These are phyloP conservation scores for Hemisphaericaspora subhashii DNA, from an alignment of 1,139 yeast species.

Conservation along the genomic window DNA sequence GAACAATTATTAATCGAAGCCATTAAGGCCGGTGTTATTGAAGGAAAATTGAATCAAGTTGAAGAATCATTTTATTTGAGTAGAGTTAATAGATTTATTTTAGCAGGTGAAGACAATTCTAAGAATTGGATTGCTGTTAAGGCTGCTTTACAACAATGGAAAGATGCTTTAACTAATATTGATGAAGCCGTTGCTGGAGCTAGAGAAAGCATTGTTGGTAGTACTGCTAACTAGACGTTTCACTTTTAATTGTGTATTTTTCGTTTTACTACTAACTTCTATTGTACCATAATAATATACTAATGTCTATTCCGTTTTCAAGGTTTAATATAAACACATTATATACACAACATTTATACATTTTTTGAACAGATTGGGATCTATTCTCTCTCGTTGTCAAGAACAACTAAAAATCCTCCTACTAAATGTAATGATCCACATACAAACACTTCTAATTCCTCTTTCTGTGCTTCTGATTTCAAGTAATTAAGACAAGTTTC, in stretches of 20 bases:
- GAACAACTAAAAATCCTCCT: conserved; percentile 88
- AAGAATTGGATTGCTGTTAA: conserved; percentile 40
- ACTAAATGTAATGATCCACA: conserved; percentile 93
- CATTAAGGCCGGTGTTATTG: conserved; percentile 45
- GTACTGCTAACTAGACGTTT: conserved; percentile 10
- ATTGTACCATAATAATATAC: conserved; percentile 1
- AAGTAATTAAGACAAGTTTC: conserved; percentile 68
- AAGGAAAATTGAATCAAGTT: conserved; percentile 50
- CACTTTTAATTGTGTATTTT: conserved; percentile 1
- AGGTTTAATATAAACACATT: no score
- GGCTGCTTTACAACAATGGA: conserved; percentile 41
- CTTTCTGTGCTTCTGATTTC: conserved; percentile 30
- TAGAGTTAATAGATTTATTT: conserved; percentile 43
- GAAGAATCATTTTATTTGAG: conserved; percentile 44
- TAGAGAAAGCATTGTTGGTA: conserved; percentile 46
- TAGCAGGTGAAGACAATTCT: conserved; percentile 40
- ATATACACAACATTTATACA: no score
- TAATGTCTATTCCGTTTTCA: no score
- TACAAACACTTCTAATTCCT: conserved; percentile 72
- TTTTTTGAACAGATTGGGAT: not conserved
- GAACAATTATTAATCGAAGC: conserved; percentile 46
- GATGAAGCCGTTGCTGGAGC: conserved; percentile 45
- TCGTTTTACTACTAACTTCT: not conserved
- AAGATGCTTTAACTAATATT: conserved; percentile 40
- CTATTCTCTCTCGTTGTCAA: conserved; percentile 51